Base-by-base conservation (phyloP, 768 basidiomycete genomes). In the Panus rudis region DNA sequence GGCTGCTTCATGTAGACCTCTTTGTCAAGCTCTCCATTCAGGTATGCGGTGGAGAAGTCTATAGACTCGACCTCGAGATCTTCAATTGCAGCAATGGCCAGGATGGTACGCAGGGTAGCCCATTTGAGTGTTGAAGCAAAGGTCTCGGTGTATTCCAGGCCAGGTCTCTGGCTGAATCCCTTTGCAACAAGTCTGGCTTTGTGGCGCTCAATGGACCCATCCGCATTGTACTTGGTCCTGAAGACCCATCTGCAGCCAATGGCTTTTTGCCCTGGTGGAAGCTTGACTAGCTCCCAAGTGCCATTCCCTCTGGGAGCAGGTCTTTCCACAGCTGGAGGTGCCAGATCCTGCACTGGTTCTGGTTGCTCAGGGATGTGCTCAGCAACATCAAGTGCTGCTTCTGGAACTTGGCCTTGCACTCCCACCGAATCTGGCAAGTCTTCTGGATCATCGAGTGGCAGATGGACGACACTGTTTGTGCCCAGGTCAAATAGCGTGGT, bases 161-260 rank as follows among this genome's bases (percentile, higher is more conserved):
- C 62, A n/a, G 53, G 52, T 4, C 53, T 39, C 47, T 70, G 68
- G 0, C 55, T 45, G 51, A 58, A 66, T 4, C 69, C 65, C 32
- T 60, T 47, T 0, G 65, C 66, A 22, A 66, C 67, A 8, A 67
- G 50, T 16, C 62, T 47, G 3, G 57, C 62, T 45, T 55, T 57
- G 45, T 47, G 57, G n/a, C 54, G 46, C 7, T 43, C 35, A 22
- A 66, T 50, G 1, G 42, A 37, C 4, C 65, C 63, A 3, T 49
- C 34, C 1, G 51, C 47, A 28, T 66, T 55, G 6, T 44, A 25
- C 50, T 71, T 71, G 4, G 50, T 34, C 23, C 41, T 46, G 45
- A 61, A 64, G 13, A 70, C 67, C 58, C 63, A 68, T 4, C 52
- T 49, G 26, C 45, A 47, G 7, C 57, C 58, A 25, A 68, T 48